A percentile compares a stretch with the other conserved stretches of the same genome.
Evolutionary conservation across 2,329 filamentous ascomycete genomes (phyloP).

Genomic region (Ophiostoma ulmi): DNA sequence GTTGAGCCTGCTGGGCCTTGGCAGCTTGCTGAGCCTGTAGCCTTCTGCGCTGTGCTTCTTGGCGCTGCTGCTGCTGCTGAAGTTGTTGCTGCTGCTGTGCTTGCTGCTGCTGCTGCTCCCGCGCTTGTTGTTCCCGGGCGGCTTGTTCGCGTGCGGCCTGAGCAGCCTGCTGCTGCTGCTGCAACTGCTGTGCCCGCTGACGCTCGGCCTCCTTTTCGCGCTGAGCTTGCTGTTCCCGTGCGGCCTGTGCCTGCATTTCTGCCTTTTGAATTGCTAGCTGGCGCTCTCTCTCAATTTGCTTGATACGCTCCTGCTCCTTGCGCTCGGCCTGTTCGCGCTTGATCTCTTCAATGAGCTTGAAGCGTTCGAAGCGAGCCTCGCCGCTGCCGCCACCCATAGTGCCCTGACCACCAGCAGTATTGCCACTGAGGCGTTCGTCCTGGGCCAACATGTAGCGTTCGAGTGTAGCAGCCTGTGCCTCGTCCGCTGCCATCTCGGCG

Average conservation of each 20-base stretch:
- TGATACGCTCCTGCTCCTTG: constrained; percentile 68
- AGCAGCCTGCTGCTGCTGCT: constrained; percentile 34
- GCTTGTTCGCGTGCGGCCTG: constrained; percentile 29
- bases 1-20: constrained; percentile 29
- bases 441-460: constrained; percentile 90
- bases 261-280: constrained; percentile 41
- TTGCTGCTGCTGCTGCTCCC: constrained; percentile 31
- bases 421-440: constrained; percentile 72
- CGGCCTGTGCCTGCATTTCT: constrained; percentile 35
- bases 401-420: constrained; percentile 52
- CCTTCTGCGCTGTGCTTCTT: constrained; percentile 29
- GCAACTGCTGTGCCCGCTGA: constrained; percentile 32
- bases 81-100: constrained; percentile 31
- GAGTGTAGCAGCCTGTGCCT: constrained; percentile 81
- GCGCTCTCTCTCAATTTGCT: constrained; percentile 56
- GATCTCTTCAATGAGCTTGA: constrained; percentile 86
- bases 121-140: constrained; percentile 37
- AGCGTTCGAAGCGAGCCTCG: constrained; percentile 81
- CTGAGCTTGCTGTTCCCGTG: constrained; percentile 39
- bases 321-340: constrained; percentile 71
- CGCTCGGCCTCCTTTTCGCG: constrained; percentile 32
- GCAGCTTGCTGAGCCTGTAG: constrained; percentile 35
- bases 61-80: constrained; percentile 35
- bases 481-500: constrained; percentile 90
- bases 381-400: constrained; percentile 58